Percentiles rank a stretch among this genome's conserved stretches.
Evolutionary conservation across 768 basidiomycete species (phyloP).

Genomic region (Mycena rosella): DNA sequence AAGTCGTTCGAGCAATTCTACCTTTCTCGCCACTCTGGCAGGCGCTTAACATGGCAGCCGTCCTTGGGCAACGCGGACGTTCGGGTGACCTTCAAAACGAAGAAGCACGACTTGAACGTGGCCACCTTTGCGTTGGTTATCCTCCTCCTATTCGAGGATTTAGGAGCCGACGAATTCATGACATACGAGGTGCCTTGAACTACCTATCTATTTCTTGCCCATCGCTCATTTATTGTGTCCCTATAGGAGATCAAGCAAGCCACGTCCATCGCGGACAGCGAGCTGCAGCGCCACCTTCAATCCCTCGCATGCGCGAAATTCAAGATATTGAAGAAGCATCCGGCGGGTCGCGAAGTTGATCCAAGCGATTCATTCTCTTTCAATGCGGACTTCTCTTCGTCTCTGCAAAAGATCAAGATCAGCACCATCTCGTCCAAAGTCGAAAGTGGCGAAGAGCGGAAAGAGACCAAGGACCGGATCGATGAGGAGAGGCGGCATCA

Average conservation of each 20-base stretch:
- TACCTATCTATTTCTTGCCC: background rate
- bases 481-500: constrained; percentile 93
- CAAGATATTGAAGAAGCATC: constrained; percentile 93
- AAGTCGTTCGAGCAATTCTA: constrained; percentile 93
- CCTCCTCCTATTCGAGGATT: constrained; percentile 86
- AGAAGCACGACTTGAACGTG: constrained; percentile 91
- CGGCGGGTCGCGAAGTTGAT: constrained; percentile 86
- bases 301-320: constrained; percentile 96
- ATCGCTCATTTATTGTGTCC: background rate
- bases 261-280: constrained; percentile 79
- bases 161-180: constrained; percentile 75
- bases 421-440: constrained; percentile 89
- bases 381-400: constrained; percentile 84
- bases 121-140: constrained; percentile 91
- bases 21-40: constrained; percentile 87
- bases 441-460: constrained; percentile 88
- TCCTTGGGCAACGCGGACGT: constrained; percentile 93
- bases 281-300: constrained; percentile 93
- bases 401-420: constrained; percentile 93
- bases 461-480: constrained; percentile 89
- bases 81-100: constrained; percentile 80
- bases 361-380: constrained; percentile 88
- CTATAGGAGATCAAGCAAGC: constrained; percentile 85
- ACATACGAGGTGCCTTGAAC: constrained; percentile 74
- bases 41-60: constrained; percentile 93